Conservation (phyloP, 2,329 filamentous ascomycete species). For the Monilinia fructigena region DNA sequence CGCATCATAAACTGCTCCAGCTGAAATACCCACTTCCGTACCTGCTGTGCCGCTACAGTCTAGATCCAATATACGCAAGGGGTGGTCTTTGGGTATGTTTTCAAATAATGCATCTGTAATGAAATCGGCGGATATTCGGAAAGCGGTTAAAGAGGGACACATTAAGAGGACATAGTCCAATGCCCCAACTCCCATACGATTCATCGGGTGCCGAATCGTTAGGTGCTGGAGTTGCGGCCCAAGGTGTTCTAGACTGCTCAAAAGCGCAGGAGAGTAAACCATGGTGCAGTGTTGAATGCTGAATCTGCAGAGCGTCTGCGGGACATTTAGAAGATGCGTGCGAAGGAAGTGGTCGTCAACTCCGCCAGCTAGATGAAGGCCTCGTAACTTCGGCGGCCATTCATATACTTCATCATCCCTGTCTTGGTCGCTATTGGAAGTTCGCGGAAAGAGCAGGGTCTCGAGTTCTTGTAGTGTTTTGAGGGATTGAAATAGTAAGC, state of each 20-base stretch:
- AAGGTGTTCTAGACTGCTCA: slow-evolving; percentile 29
- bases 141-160: slow-evolving; percentile 35
- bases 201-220: slow-evolving; percentile 40
- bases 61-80: slow-evolving; percentile 38
- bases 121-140: slow-evolving; percentile 40
- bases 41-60: slow-evolving; percentile 37
- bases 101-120: slow-evolving; percentile 36
- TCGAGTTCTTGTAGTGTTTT: slow-evolving; percentile 36
- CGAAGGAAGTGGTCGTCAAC: slow-evolving; percentile 37
- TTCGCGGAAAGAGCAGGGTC: slow-evolving; percentile 39
- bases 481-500: slow-evolving; percentile 39
- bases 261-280: slow-evolving; percentile 30
- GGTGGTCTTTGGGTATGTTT: slow-evolving; percentile 27
- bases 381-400: slow-evolving; percentile 39
- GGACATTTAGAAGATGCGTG: slow-evolving; percentile 31
- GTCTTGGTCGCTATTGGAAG: slow-evolving; percentile 32
- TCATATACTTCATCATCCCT: slow-evolving; percentile 26
- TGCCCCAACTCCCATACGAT: slow-evolving; percentile 30
- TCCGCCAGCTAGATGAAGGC: slow-evolving; percentile 39
- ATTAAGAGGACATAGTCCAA: slow-evolving; percentile 33
- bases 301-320: slow-evolving; percentile 31
- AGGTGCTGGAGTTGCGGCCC: slow-evolving; percentile 37
- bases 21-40: slow-evolving; percentile 33
- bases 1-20: slow-evolving; percentile 34
- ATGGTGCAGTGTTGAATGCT: slow-evolving; percentile 40